Evolutionary conservation across 352 stramenopile genomes (phyloP), one percentile per base, ranked within the genome.

Genomic region (Phytophthora colocasiae): DNA sequence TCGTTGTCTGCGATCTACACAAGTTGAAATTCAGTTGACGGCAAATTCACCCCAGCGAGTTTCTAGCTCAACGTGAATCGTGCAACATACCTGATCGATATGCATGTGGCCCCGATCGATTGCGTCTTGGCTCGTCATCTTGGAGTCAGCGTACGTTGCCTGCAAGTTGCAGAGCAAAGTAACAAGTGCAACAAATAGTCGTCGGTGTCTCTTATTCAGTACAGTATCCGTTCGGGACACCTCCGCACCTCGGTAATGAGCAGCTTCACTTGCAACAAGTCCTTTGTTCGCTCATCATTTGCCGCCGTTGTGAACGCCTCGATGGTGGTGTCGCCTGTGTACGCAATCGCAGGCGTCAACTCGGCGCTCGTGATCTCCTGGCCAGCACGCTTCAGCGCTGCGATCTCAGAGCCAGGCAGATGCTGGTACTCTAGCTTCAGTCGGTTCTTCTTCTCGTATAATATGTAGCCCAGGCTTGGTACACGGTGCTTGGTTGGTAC

Each of bases 301-400:
- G 17, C 48, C 31, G 54, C 62, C 15, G 43, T 8, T 3, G 9
- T 75, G 48, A 94, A 94, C 26, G 85, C 67, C 6, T 90, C 75
- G 26, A 78, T 78, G 4, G 77, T 91, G 7, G 87, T 96, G 64
- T 96, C 87, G 17, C 87, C 87, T 8, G 87, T 96, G 73, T 96
- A 96, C 27, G 85, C 87, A 57, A 96, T 86, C 59, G 89, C 78
- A 0, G 87, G 83, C 1, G 50, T 76, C 22, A 80, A 17, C 6
- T 66, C 40, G 0, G 53, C 49, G 4, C 43, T 58, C 7, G 77
- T 90, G 44, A 94, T 73, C 22, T 78, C 66, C 2, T 83, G 59
- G 7, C 85, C 85, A 11, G 73, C 60, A 2, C 78, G 73, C 32
- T 66, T 73, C 8, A 88, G 40, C 19, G 71, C 78, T 4, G 72